These are phyloP conservation scores for Alopecurus myosuroides DNA, from an alignment of 176 grass and related monocot species.

Conservation along the genomic window DNA sequence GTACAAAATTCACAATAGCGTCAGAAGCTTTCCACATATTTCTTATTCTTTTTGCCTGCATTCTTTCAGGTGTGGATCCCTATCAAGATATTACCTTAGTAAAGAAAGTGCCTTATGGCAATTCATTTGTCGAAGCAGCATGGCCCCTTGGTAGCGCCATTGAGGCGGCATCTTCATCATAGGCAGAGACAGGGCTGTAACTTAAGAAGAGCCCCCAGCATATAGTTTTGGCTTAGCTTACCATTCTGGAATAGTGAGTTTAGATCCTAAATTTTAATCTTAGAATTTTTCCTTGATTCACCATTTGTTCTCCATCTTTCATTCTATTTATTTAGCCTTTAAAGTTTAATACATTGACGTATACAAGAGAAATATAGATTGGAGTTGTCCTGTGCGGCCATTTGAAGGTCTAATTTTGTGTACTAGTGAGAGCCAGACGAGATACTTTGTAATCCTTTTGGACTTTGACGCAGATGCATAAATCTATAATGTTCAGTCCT, in stretches of 20 bases:
- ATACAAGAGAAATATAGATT: conserved; percentile 41
- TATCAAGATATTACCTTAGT: conserved; percentile 95
- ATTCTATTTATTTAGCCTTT: conserved; percentile 44
- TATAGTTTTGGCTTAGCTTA: conserved; percentile 54
- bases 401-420: conserved; percentile 24
- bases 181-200: conserved; percentile 34
- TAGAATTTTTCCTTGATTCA: conserved; percentile 40
- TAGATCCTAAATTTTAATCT: conserved; percentile 36
- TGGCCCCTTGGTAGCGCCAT: conserved; percentile 97
- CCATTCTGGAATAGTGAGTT: conserved; percentile 30
- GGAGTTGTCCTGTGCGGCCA: conserved; percentile 2
- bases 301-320: conserved; percentile 36
- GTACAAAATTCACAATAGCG: not conserved
- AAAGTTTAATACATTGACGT: conserved; percentile 32
- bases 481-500: conserved; percentile 2
- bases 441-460: conserved; percentile 25
- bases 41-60: not conserved
- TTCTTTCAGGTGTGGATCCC: conserved; percentile 62
- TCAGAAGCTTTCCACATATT: not conserved
- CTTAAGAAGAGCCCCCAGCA: conserved; percentile 8
- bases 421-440: conserved; percentile 15
- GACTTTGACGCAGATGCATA: conserved; percentile 17
- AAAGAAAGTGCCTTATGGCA: conserved; percentile 73
- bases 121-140: conserved; percentile 84
- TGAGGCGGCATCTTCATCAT: conserved; percentile 80